Evolutionary conservation across 345 rosid genomes (phyloP), one percentile per base, ranked within the genome.

Genomic region (Iberis pinnata): DNA sequence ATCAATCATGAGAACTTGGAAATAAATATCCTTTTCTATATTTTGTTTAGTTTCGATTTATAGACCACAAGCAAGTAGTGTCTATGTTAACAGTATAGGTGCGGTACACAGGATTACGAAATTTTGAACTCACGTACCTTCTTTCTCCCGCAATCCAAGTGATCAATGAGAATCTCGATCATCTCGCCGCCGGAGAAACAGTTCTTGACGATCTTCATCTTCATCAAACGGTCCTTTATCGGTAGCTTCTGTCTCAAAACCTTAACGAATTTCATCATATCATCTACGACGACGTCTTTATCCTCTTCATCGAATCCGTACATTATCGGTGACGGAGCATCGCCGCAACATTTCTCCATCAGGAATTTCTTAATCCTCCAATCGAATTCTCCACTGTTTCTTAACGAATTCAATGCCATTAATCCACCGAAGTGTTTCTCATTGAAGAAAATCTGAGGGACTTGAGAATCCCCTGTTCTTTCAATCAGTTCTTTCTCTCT

Each of bases 371-470:
- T 78, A 50, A 88, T 51, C 64, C 67, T 78, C 58, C 55, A 43
- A 11, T 83, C 93, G 24, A 85, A 78, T 16, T 45, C 73, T 2
- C 86, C 93, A 27, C 84, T 74, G 61, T 88, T 88, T 35, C 96
- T 73, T 53, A 85, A 19, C 36, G 95, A 81, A 59, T 92, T 88
- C 70, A 92, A 53, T 15, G 83, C 95, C 45, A 76, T 81, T 49
- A 88, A 73, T 4, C 95, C 96, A 0, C 98, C 98, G 9, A 92
- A 72, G 17, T 76, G 66, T 66, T 78, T 80, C 39, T 83, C 83
- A 75, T 92, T 92, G 61, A 85, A 85, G 72, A 92, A 92, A 9
- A 92, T 73, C 82, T 79, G 80, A 44, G 98, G 98, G 13, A 88
- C 98, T 43, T 78, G 80, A 1, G 70, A 39, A 9, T 16, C 72